These are phyloP conservation scores for Botrytis deweyae DNA, from an alignment of 2,329 filamentous ascomycete species.

Conservation along the genomic window DNA sequence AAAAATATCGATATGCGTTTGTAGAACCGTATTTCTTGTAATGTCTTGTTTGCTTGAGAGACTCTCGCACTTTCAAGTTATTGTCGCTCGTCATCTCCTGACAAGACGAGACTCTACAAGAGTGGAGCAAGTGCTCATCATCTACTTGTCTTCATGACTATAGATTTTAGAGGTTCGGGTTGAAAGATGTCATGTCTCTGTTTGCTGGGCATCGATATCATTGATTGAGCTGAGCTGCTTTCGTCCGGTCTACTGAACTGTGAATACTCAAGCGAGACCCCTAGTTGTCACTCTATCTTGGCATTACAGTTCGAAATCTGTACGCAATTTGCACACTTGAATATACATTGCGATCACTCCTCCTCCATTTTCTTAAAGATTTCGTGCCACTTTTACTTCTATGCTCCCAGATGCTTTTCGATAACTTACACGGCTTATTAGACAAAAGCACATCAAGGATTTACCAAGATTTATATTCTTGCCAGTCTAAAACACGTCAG, in stretches of 20 bases:
- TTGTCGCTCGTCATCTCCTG: background rate
- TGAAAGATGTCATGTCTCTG: background rate
- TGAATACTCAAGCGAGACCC: background rate
- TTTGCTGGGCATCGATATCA: background rate
- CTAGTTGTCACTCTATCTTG: background rate
- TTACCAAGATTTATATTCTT: conserved; percentile 33
- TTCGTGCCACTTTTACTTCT: background rate
- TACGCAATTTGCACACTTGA: background rate
- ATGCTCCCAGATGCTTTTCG: conserved; percentile 26
- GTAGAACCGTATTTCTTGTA: background rate
- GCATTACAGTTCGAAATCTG: background rate
- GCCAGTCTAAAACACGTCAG: background rate
- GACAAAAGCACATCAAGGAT: conserved; percentile 30
- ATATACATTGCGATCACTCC: background rate
- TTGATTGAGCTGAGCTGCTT: background rate
- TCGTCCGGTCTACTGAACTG: background rate
- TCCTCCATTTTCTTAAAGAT: background rate
- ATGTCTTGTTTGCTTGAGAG: background rate
- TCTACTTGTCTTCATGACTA: background rate
- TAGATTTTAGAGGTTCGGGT: background rate
- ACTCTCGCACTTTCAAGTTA: background rate
- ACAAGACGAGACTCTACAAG: background rate
- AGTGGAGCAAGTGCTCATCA: background rate
- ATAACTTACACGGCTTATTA: conserved; percentile 33
- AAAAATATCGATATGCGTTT: background rate